These are phyloP conservation scores for Vaccinium vitisidaea DNA, from an alignment of 148 eudicot species.

Conservation along the genomic window DNA sequence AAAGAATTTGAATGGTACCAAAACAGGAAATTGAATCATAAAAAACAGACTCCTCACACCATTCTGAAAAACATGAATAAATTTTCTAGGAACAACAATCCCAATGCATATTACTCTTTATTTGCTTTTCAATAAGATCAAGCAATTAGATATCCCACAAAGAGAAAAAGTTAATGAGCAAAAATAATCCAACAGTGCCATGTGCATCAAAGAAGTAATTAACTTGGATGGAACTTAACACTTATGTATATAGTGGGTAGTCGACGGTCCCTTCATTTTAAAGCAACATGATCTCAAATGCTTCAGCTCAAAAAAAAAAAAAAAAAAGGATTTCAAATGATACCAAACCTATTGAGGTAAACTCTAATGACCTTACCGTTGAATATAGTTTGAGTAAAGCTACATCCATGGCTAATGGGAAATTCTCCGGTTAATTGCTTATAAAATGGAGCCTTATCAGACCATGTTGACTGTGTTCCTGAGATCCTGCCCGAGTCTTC, in stretches of 20 bases:
- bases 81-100: not conserved
- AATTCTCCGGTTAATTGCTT: conserved; percentile 62
- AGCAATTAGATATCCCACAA: not conserved
- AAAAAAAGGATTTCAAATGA: not conserved
- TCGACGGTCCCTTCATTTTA: not conserved
- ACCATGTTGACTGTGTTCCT: conserved; percentile 40
- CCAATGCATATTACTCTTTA: not conserved
- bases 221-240: not conserved
- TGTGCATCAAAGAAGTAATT: not conserved
- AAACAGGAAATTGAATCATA: not conserved
- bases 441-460: conserved; percentile 41
- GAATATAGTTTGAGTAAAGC: conserved; percentile 74
- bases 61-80: not conserved
- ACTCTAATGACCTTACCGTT: conserved; percentile 46
- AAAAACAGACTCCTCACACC: not conserved
- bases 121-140: not conserved
- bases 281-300: not conserved
- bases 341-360: too few relatives aligned
- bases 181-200: not conserved
- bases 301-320: too few relatives aligned
- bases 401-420: conserved; percentile 69
- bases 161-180: not conserved
- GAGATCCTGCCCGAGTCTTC: conserved; percentile 40
- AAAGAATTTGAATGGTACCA: not conserved
- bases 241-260: not conserved